These are phyloP conservation scores for Inonotus obliquus DNA, from an alignment of 1,284 basidiomycete species.

Conservation along the genomic window DNA sequence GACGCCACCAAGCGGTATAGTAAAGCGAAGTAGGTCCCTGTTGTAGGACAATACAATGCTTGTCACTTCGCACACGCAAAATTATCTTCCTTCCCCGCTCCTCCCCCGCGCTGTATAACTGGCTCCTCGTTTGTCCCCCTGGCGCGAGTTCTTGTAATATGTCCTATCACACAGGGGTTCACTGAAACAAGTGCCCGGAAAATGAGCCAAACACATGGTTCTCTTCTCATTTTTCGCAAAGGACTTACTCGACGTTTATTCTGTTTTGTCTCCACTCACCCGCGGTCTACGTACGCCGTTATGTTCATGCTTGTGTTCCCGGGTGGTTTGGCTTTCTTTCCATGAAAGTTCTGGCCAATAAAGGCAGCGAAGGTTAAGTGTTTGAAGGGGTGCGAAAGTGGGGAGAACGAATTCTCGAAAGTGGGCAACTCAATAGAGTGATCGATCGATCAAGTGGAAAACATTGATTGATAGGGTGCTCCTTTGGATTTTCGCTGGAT, in stretches of 20 bases:
- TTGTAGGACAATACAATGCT: not conserved
- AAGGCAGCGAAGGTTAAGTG: not conserved
- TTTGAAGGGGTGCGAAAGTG: constrained; percentile 5
- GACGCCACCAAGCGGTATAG: not conserved
- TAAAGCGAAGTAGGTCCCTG: not conserved
- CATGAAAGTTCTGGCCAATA: not conserved
- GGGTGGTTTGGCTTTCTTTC: not conserved
- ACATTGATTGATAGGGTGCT: not conserved
- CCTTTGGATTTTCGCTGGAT: not conserved
- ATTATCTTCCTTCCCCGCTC: not conserved
- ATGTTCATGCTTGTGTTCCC: not conserved
- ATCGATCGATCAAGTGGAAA: not conserved
- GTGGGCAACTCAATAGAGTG: not conserved
- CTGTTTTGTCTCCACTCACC: not conserved
- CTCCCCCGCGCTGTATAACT: constrained; percentile 1
- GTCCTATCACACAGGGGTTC: constrained; percentile 3
- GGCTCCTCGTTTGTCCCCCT: not conserved
- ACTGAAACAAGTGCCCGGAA: constrained; percentile 1
- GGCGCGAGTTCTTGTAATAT: not conserved
- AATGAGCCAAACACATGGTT: constrained; percentile 6
- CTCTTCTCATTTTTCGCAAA: not conserved
- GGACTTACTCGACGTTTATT: not conserved
- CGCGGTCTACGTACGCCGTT: not conserved
- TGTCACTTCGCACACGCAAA: not conserved
- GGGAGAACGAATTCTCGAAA: not conserved